Base-by-base conservation (phyloP, 805 yeast species). In the Starmerella riodocensis region DNA sequence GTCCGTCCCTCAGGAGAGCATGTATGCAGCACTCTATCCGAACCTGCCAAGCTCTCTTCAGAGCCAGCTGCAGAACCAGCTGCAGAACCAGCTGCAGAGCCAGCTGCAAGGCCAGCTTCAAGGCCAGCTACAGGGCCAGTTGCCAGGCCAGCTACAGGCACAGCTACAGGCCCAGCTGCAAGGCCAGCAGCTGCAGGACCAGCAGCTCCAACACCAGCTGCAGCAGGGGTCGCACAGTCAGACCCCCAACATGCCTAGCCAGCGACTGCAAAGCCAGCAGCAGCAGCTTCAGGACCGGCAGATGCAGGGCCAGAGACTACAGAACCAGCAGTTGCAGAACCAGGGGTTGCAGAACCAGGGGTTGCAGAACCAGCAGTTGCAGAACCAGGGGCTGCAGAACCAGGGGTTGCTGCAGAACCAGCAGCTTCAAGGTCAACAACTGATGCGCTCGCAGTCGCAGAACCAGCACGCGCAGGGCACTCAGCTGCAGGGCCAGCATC, bases 281-380 rank as follows among this genome's bases (percentile, higher is more conserved):
- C 40, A 24, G 23, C 39, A 29, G 9, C 34, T 26, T 8, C 27
- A 28, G 13, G 32, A 37, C 14, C 37, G 4, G 25, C 39, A 26
- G 23, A 34, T 21, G 12, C 36, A 25, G 32, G 25, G 29, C 22
- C 41, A 39, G 32, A 36, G 4, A 13, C 33, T 13, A 17, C 46
- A 28, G 12, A 20, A 19, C 11, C 33, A 25, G 28, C 42, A 27
- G 20, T 26, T 21, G 17, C 33, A 29, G 12, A 40, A 21, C 11
- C 47, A 44, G n/a, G 39, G 21, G 20, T 44, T 29, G 13, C 44
- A 37, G 14, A 49, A 34, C 18, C 46, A 38, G 30, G 34, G 29
- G 12, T 35, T 25, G 8, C 40, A 34, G 26, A 30, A 26, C 20
- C 23, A 27, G 14, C 32, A 20, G 32, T 27, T 13, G 11, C 30